Conservation (phyloP, 148 eudicot species). For the Fagopyrum esculentum region DNA sequence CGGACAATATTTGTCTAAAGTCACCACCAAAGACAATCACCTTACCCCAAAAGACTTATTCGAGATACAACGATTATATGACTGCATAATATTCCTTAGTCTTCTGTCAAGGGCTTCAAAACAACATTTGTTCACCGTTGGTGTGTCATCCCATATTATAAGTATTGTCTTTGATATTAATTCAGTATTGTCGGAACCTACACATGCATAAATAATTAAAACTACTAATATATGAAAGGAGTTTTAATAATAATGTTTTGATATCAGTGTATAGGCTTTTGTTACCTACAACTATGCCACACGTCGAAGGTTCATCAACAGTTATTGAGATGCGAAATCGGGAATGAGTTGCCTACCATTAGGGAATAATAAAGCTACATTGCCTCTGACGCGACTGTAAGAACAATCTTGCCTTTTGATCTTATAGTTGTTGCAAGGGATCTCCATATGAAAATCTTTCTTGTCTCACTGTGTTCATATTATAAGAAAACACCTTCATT, state of each 20-base stretch:
- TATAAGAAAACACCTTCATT: constrained; percentile 17
- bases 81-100: too few species aligned
- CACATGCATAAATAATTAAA: too few species aligned
- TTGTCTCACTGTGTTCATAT: constrained; percentile 25
- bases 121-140: constrained; percentile 2
- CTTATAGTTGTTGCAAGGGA: constrained; percentile 11
- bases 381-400: constrained; percentile 19
- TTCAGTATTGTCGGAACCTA: not conserved
- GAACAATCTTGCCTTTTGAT: constrained; percentile 15
- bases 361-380: constrained; percentile 8
- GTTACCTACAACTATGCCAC: not conserved
- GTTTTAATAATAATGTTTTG: too few species aligned
- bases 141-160: constrained; percentile 25
- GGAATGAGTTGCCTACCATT: constrained; percentile 16
- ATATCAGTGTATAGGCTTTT: too few species aligned
- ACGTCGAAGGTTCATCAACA: constrained; percentile 11
- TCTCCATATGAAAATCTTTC: constrained; percentile 24
- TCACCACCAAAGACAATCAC: too few species aligned
- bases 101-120: too few species aligned
- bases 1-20: too few species aligned
- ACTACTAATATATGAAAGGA: too few species aligned
- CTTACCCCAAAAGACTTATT: too few species aligned
- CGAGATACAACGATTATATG: too few species aligned
- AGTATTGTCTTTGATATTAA: not conserved
- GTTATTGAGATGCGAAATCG: constrained; percentile 16